A percentile compares a stretch with the other conserved stretches of the same genome.
These are phyloP conservation scores for Amanita subjunquillea DNA, from an alignment of 768 basidiomycete genomes.

Conservation along the genomic window DNA sequence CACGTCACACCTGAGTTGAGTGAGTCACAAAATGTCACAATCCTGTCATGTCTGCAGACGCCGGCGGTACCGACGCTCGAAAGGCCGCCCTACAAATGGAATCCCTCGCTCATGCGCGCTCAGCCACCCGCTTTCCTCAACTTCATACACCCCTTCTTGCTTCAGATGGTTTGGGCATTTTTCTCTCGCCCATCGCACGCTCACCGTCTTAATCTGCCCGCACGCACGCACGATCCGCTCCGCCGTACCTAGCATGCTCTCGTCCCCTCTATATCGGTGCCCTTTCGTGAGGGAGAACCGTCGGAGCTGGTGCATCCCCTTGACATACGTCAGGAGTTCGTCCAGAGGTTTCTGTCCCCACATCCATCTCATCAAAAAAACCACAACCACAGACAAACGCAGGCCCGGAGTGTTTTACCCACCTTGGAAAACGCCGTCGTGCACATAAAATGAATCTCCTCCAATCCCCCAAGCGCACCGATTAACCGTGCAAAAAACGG, in stretches of 20 bases:
- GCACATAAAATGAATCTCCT: constrained; percentile 42
- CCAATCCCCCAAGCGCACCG: constrained; percentile 21
- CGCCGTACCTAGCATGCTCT: constrained; percentile 33
- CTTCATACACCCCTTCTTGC: constrained; percentile 33
- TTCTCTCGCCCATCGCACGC: constrained; percentile 38
- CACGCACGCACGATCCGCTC: constrained; percentile 23
- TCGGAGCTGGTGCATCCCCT: constrained; percentile 28
- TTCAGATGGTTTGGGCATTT: constrained; percentile 37
- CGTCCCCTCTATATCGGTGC: constrained; percentile 30
- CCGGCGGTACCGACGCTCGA: constrained; percentile 22
- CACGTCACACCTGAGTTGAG: no score
- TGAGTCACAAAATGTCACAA: no score
- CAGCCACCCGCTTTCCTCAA: constrained; percentile 6
- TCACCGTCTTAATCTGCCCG: constrained; percentile 28
- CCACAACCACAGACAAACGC: no score
- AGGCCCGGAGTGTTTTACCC: constrained; percentile 9
- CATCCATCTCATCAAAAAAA: no score
- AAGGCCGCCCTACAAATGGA: constrained; percentile 28
- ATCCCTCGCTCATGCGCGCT: constrained; percentile 27
- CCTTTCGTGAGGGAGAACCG: constrained; percentile 40
- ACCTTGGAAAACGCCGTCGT: constrained; percentile 34
- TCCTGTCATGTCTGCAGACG: neutral
- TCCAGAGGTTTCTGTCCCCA: constrained; percentile 28
- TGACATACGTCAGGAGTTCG: constrained; percentile 26
- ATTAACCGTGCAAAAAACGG: constrained; percentile 26